Base-by-base conservation (phyloP, 805 yeast genomes). In the Komagataella mondaviorum region DNA sequence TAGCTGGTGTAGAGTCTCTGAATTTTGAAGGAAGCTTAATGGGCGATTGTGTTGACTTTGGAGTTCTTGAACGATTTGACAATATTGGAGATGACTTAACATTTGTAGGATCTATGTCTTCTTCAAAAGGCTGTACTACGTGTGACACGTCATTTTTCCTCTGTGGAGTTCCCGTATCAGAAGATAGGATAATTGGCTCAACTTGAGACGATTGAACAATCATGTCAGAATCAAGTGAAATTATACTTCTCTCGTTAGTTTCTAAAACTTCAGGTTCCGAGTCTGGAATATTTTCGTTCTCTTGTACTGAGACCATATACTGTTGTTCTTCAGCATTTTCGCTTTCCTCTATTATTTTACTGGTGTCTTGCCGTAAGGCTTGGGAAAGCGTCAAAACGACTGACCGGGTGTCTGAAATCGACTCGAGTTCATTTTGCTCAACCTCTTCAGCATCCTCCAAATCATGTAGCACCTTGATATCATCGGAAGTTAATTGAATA, bases 401-500 rank as follows among this genome's bases (percentile, higher is more conserved):
- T 6, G 47, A 23, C 7, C 24, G 30, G 7, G n/a, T 18, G n/a
- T 45, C 47, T 22, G 66, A 68, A 43, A 57, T 65, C 4, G 63
- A 55, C 36, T 60, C 67, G 16, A 69, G 71, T 50, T 67, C 71
- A 7, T 67, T 70, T 6, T 66, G 71, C 8, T 68, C 70, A 6
- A 65, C 65, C 17, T 68, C 71, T 44, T 61, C 69, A 17, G 52
- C 59, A 17, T 47, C 52, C 12, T 51, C 10, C 18, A 55, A 56
- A 46, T 57, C 48, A 23, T 49, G 47, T 39, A 22, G 17, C n/a
- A 44, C 22, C 20, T 17, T 12, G 12, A 48, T 17, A 17, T 48
- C 50, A 14, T 48, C 45, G 3, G 23, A 43, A 5, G 23, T 24
- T 36, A 46, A n/a, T 10, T n/a, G 30, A 17, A 23, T 23, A 7